Evolutionary conservation across 345 rosid genomes (phyloP).

Genomic region (Dipteronia dyeriana): DNA sequence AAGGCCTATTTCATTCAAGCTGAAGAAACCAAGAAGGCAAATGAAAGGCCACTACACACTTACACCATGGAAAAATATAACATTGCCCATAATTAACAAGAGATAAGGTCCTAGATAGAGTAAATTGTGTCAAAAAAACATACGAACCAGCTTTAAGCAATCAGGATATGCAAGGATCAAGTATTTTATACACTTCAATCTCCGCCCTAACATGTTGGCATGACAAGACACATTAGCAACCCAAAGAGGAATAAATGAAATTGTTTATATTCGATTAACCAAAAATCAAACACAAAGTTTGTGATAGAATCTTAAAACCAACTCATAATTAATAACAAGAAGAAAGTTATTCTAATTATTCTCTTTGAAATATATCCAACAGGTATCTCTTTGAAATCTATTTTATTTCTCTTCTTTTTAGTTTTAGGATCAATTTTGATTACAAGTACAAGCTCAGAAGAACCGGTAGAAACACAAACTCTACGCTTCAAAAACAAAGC

Average conservation of each 20-base stretch:
- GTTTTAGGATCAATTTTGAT: too few species aligned
- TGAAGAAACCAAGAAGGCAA: neutral
- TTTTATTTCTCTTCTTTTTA: too few species aligned
- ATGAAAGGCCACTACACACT: neutral
- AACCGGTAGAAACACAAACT: slow-evolving; percentile 1
- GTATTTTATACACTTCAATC: slow-evolving; percentile 74
- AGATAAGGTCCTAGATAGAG: neutral
- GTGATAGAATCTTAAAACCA: too few species aligned
- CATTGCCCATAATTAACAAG: neutral
- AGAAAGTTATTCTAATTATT: too few species aligned
- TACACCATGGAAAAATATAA: neutral
- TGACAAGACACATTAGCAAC: slow-evolving; percentile 31
- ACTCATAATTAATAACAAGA: too few species aligned
- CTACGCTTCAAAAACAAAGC: slow-evolving; percentile 21
- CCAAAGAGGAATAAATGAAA: slow-evolving; percentile 2
- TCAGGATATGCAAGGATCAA: slow-evolving; percentile 69
- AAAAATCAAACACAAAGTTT: too few species aligned
- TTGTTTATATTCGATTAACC: too few species aligned
- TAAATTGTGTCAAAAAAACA: neutral
- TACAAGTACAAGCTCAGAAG: slow-evolving; percentile 12
- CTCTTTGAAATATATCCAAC: too few species aligned
- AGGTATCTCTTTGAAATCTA: too few species aligned
- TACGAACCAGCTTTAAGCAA: neutral
- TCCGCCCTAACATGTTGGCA: slow-evolving; percentile 59
- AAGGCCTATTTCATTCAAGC: too few species aligned